Evolutionary conservation across 306 rosid species (phyloP).

Genomic region (Trichosanthes cucumerina): DNA sequence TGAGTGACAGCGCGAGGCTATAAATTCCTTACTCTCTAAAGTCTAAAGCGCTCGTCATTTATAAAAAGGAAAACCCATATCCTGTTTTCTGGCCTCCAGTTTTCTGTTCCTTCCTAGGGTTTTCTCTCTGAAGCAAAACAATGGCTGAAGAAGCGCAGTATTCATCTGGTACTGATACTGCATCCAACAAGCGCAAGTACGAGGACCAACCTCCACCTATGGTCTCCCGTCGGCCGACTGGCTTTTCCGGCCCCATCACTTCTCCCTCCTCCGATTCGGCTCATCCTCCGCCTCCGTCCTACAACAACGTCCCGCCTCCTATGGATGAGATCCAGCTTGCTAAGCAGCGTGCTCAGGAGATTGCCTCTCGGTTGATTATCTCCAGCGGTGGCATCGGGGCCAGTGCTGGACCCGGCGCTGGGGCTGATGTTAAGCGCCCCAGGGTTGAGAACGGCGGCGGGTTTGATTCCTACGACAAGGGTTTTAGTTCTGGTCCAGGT

Average conservation of each 20-base stretch:
- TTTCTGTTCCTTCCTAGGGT: slow-evolving; percentile 32
- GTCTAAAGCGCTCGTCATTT: neutral
- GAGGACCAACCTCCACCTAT: slow-evolving; percentile 49
- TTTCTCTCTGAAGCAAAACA: slow-evolving; percentile 8
- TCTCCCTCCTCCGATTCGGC: slow-evolving; percentile 40
- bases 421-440: slow-evolving; percentile 56
- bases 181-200: slow-evolving; percentile 64
- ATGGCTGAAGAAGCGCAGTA: slow-evolving; percentile 77
- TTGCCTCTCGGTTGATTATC: slow-evolving; percentile 68
- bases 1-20: neutral
- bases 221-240: slow-evolving; percentile 40
- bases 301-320: slow-evolving; percentile 62
- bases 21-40: neutral
- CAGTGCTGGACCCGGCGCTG: slow-evolving; percentile 6
- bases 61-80: neutral
- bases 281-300: slow-evolving; percentile 28
- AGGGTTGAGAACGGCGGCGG: slow-evolving; percentile 74
- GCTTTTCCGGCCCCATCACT: slow-evolving; percentile 54
- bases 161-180: slow-evolving; percentile 41
- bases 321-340: slow-evolving; percentile 66
- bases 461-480: slow-evolving; percentile 53
- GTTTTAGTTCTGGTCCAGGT: slow-evolving; percentile 28
- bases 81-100: slow-evolving; percentile 1
- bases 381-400: slow-evolving; percentile 2
- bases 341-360: slow-evolving; percentile 91